These are phyloP conservation scores for Lachnellula suecica DNA, from an alignment of 2,329 filamentous ascomycete species.

Conservation along the genomic window DNA sequence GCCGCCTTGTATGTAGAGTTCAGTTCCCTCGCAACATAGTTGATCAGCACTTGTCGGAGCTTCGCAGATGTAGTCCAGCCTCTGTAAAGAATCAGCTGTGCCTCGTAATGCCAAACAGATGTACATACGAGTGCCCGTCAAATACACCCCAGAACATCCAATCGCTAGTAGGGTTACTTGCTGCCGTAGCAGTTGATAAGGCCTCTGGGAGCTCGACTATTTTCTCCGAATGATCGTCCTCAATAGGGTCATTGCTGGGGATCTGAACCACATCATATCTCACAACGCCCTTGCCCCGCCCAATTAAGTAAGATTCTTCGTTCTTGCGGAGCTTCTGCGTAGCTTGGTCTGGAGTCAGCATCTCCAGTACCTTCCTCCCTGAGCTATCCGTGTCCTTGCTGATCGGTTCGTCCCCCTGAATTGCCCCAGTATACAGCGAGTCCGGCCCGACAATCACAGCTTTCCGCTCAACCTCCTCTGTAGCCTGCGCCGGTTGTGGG, in stretches of 20 bases:
- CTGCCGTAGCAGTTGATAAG: constrained; percentile 42
- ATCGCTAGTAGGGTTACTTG: constrained; percentile 61
- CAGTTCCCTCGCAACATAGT: constrained; percentile 87
- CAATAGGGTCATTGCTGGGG: constrained; percentile 94
- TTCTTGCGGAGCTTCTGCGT: constrained; percentile 84
- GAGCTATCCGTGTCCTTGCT: constrained; percentile 85
- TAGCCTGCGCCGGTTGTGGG: constrained; percentile 13
- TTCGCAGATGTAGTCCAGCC: constrained; percentile 99
- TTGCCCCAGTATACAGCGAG: constrained; percentile 83
- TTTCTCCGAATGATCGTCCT: constrained; percentile 97
- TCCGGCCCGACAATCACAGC: constrained; percentile 89
- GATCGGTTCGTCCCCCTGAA: constrained; percentile 82
- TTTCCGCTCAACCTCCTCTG: constrained; percentile 53
- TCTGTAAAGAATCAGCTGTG: constrained; percentile 44
- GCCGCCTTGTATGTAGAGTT: constrained; percentile 87
- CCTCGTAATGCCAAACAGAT: too few relatives aligned
- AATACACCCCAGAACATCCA: constrained; percentile 99
- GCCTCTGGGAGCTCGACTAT: constrained; percentile 83
- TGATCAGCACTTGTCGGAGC: constrained; percentile 87
- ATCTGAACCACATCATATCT: constrained; percentile 94
- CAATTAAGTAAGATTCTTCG: constrained; percentile 89
- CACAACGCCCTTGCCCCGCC: constrained; percentile 85
- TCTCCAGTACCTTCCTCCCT: constrained; percentile 85
- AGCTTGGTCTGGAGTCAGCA: constrained; percentile 93
- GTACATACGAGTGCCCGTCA: constrained; percentile 89